Conservation (phyloP, 179 eudicot genomes). For the Beta lomatogona region DNA sequence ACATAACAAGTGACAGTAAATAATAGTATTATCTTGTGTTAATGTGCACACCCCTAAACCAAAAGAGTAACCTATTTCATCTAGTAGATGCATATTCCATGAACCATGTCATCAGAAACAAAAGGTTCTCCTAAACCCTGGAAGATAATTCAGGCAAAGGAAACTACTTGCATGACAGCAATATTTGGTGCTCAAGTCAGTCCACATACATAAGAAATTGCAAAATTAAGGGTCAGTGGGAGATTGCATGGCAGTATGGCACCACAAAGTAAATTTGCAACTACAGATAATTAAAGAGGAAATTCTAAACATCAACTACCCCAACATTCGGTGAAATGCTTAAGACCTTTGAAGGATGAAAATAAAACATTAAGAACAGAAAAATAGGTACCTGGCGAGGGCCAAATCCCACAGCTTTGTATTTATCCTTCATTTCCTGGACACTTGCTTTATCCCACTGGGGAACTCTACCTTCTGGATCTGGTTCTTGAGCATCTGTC, state of each 20-base stretch:
- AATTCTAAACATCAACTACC: background rate
- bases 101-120: background rate
- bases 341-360: slow-evolving; percentile 3
- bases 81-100: background rate
- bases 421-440: slow-evolving; percentile 91
- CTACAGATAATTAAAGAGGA: background rate
- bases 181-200: background rate
- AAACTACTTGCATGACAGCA: background rate
- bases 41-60: background rate
- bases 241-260: background rate
- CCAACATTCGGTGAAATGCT: background rate
- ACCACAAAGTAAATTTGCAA: background rate
- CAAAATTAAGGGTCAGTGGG: background rate
- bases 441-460: slow-evolving; percentile 82
- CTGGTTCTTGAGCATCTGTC: slow-evolving; percentile 81
- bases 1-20: background rate
- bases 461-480: slow-evolving; percentile 95
- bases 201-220: background rate
- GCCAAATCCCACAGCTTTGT: slow-evolving; percentile 67
- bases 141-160: background rate
- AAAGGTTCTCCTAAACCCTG: background rate
- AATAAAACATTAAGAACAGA: background rate
- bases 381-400: slow-evolving; percentile 77
- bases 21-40: background rate
- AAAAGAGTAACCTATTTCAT: background rate